Percentiles rank a stretch among this genome's conserved stretches.
phyloP scores from a whole-genome alignment of 2,329 filamentous ascomycete species.

The Phyllosticta ampelicida region DNA sequence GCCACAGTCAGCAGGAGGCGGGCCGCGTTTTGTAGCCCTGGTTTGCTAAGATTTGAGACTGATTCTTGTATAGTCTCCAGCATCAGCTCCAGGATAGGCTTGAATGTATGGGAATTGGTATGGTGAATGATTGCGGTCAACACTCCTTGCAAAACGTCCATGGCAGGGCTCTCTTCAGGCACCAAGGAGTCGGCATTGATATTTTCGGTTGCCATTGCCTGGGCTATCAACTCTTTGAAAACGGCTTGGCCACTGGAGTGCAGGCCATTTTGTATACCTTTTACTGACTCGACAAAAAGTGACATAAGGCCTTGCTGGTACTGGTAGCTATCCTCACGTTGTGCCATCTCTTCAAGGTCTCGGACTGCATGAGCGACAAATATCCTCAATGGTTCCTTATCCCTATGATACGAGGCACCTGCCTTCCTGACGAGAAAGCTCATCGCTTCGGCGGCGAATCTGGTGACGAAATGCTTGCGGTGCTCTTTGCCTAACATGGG shows the following conservation, averaged over 20 bases:
- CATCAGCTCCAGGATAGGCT: constrained; percentile 53
- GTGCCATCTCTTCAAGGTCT: constrained; percentile 49
- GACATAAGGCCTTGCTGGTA: constrained; percentile 87
- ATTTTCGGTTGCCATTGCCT: constrained; percentile 16
- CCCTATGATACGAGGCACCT: constrained; percentile 63
- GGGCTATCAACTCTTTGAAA: constrained; percentile 38
- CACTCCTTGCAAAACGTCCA: constrained; percentile 61
- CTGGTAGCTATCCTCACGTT: constrained; percentile 49
- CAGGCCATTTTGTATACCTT: constrained; percentile 48
- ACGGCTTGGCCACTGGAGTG: constrained; percentile 48
- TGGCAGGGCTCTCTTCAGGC: constrained; percentile 38
- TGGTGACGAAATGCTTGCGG: constrained; percentile 76
- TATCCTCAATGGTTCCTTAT: constrained; percentile 53
- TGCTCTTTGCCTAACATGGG: constrained; percentile 72
- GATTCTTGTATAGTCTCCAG: constrained; percentile 13
- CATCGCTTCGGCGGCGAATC: constrained; percentile 89
- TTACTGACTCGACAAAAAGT: constrained; percentile 74
- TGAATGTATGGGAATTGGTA: constrained; percentile 62
- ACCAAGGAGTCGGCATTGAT: constrained; percentile 13
- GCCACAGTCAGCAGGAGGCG: constrained; percentile 55
- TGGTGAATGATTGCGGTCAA: constrained; percentile 77
- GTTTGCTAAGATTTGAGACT: not conserved
- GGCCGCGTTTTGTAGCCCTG: constrained; percentile 17
- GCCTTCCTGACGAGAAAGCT: constrained; percentile 90
- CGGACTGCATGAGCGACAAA: constrained; percentile 63